phyloP scores from a whole-genome alignment of 257 asterid genomes.

The Catharanthus roseus region DNA sequence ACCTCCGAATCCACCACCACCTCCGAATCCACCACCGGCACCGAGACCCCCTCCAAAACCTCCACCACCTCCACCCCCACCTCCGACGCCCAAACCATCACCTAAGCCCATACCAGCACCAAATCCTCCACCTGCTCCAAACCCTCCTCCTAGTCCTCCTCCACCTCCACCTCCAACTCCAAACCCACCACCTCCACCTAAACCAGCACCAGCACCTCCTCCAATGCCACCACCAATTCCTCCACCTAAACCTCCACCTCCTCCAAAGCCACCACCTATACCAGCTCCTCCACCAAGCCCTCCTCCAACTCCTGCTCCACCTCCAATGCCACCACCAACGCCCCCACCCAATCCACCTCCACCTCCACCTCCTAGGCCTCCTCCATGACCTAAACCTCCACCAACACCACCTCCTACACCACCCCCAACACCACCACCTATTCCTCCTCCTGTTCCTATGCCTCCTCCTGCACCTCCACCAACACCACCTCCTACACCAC shows the following conservation, averaged over 20 bases:
- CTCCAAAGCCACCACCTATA: slow-evolving; percentile 1
- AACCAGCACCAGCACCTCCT: background rate
- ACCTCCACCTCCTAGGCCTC: slow-evolving; percentile 9
- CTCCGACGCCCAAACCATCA: slow-evolving; percentile 1
- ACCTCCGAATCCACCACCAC: background rate
- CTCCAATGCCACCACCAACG: slow-evolving; percentile 19
- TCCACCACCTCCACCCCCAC: background rate
- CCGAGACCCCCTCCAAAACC: background rate
- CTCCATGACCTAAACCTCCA: slow-evolving; percentile 10
- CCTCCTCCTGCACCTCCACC: slow-evolving; percentile 15
- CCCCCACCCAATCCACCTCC: slow-evolving; percentile 17
- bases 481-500: slow-evolving; percentile 7
- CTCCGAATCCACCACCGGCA: background rate
- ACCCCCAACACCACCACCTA: slow-evolving; percentile 2
- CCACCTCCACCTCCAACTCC: slow-evolving; percentile 21
- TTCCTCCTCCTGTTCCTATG: slow-evolving; percentile 1
- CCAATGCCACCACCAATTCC: slow-evolving; percentile 7
- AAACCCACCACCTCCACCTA: background rate
- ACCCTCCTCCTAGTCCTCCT: slow-evolving; percentile 1
- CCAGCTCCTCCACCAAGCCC: slow-evolving; percentile 16
- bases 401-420: background rate
- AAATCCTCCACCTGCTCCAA: too few relatives aligned
- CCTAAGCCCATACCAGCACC: slow-evolving; percentile 14
- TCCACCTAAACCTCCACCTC: slow-evolving; percentile 6
- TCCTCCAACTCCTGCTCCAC: slow-evolving; percentile 18